These are phyloP conservation scores for Scolecobasidium constrictum DNA, from an alignment of 2,329 filamentous ascomycete species.

Conservation along the genomic window DNA sequence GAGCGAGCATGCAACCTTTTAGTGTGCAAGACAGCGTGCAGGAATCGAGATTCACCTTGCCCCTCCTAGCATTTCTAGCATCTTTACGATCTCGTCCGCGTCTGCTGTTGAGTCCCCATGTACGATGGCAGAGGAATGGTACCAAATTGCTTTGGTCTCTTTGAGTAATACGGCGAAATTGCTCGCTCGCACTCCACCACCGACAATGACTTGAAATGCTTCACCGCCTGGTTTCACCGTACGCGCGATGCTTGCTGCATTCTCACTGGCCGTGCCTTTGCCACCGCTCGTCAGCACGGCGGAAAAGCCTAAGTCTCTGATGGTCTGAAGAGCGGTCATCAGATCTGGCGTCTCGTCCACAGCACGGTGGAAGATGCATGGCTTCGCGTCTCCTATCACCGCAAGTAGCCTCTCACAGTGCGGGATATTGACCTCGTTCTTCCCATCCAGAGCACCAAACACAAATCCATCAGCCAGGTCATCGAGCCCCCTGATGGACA, in stretches of 20 bases:
- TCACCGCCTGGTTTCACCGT: too few species aligned
- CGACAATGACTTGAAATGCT: conserved; percentile 36
- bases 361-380: conserved; percentile 7
- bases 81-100: conserved; percentile 12
- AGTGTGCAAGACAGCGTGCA: too few species aligned
- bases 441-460: conserved; percentile 1
- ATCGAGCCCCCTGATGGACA: not conserved
- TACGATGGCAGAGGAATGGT: conserved; percentile 35
- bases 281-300: conserved; percentile 40
- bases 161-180: conserved; percentile 29
- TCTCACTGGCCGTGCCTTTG: too few species aligned
- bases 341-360: not conserved
- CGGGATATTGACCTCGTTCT: not conserved
- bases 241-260: too few species aligned
- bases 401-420: not conserved
- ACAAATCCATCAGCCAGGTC: conserved; percentile 4
- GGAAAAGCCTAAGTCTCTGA: conserved; percentile 34
- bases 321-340: conserved; percentile 20
- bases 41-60: too few species aligned
- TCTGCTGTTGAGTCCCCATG: conserved; percentile 21
- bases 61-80: conserved; percentile 12
- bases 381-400: not conserved
- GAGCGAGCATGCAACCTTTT: too few species aligned
- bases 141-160: conserved; percentile 21
- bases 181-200: conserved; percentile 37